Conservation (phyloP, 1,284 basidiomycete species). For the Papiliotrema laurentii region DNA sequence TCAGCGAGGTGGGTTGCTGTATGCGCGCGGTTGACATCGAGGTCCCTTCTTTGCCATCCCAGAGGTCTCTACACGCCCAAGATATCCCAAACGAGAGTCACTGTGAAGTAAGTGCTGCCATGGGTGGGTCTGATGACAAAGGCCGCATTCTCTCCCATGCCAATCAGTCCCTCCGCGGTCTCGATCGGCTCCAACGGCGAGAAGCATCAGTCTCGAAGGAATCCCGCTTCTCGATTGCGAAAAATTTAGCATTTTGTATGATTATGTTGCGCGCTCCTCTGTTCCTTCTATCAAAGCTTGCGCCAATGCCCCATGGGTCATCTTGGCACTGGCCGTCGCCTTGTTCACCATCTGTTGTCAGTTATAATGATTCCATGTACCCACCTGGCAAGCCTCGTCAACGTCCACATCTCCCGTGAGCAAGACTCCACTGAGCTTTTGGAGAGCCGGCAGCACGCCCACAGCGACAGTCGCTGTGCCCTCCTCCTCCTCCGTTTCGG, state of each 20-base stretch:
- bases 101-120: too few species aligned
- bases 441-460: conserved; percentile 84
- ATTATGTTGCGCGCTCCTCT: not conserved
- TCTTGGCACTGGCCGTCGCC: conserved; percentile 19
- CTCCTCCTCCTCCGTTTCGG: conserved; percentile 56
- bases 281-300: conserved; percentile 28
- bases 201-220: too few species aligned
- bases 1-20: not conserved
- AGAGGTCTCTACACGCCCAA: too few species aligned
- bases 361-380: conserved; percentile 7
- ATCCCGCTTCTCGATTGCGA: too few species aligned
- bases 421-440: conserved; percentile 75
- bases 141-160: too few species aligned
- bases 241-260: not conserved
- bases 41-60: too few species aligned
- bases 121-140: too few species aligned
- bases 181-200: too few species aligned
- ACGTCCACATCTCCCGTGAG: conserved; percentile 59
- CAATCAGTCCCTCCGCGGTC: too few species aligned
- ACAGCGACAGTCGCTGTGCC: conserved; percentile 65
- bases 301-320: conserved; percentile 29
- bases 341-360: conserved; percentile 32
- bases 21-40: too few species aligned
- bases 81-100: too few species aligned
- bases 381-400: conserved; percentile 31